phyloP scores from a whole-genome alignment of 768 basidiomycete species.

The Boletus huronensis region DNA sequence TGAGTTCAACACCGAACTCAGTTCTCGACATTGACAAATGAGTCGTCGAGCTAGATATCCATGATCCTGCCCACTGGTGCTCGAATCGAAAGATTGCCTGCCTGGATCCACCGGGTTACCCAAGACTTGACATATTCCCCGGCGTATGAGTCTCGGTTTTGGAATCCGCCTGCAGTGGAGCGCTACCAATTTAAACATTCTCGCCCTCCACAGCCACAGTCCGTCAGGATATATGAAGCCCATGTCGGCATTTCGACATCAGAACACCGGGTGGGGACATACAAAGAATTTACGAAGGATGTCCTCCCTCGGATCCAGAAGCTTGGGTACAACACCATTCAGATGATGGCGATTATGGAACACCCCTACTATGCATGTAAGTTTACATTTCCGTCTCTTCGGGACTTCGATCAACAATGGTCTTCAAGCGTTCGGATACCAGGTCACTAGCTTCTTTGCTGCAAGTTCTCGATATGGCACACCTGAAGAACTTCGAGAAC shows the following conservation, averaged over 20 bases:
- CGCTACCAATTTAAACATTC: conserved; percentile 80
- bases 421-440: conserved; percentile 88
- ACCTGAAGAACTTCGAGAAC: conserved; percentile 93
- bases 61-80: conserved; percentile 78
- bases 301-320: conserved; percentile 83
- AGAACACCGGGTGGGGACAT: conserved; percentile 85
- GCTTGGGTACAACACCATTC: conserved; percentile 95
- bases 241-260: conserved; percentile 96
- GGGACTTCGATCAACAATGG: neutral
- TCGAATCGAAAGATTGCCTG: conserved; percentile 87
- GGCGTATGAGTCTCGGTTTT: conserved; percentile 95
- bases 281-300: conserved; percentile 90
- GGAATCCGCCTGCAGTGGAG: conserved; percentile 82
- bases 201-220: conserved; percentile 61
- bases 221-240: conserved; percentile 89
- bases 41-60: conserved; percentile 62
- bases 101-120: conserved; percentile 94
- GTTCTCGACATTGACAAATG: neutral
- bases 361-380: conserved; percentile 96
- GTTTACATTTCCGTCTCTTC: conserved; percentile 26
- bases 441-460: conserved; percentile 96
- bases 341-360: conserved; percentile 98
- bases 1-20: conserved; percentile 28
- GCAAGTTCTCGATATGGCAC: conserved; percentile 94
- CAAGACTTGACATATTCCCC: conserved; percentile 89